Evolutionary conservation across 805 yeast species (phyloP).

Genomic region (Candida jianshihensis): DNA sequence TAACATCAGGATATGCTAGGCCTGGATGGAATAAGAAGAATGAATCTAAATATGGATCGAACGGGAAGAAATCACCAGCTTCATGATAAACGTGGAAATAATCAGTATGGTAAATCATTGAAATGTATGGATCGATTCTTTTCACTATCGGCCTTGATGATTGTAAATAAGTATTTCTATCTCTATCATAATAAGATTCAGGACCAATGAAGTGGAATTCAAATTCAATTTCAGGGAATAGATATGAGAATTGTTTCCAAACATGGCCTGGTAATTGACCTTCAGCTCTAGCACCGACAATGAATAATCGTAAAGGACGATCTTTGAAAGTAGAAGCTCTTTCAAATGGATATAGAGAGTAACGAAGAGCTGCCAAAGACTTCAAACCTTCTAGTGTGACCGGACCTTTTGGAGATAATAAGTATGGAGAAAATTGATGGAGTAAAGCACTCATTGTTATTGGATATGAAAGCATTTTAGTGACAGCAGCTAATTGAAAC

Average conservation of each 20-base stretch:
- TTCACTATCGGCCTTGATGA: constrained; percentile 61
- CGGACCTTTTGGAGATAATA: constrained; percentile 77
- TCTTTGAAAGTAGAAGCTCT: constrained; percentile 60
- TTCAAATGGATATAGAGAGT: constrained; percentile 71
- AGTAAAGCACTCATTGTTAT: constrained; percentile 78
- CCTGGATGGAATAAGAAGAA: constrained; percentile 97
- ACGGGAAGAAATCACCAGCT: constrained; percentile 92
- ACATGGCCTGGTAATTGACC: constrained; percentile 89
- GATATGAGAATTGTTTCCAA: constrained; percentile 86
- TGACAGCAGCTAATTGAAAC: constrained; percentile 89
- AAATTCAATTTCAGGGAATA: constrained; percentile 76
- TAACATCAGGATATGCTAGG: constrained; percentile 71
- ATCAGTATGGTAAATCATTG: constrained; percentile 78
- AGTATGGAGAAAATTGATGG: constrained; percentile 82
- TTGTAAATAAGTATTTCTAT: constrained; percentile 52
- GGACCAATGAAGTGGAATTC: constrained; percentile 94
- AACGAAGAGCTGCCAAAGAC: constrained; percentile 86
- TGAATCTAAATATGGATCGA: constrained; percentile 91
- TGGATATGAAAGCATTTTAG: constrained; percentile 92
- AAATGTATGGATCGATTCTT: constrained; percentile 66
- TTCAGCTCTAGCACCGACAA: constrained; percentile 89
- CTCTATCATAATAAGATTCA: constrained; percentile 74
- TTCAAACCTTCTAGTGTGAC: constrained; percentile 87
- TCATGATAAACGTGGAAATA: constrained; percentile 89
- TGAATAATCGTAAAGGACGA: constrained; percentile 82